phyloP scores from a whole-genome alignment of 805 yeast species.

The Kodamaea lidongshanica region DNA sequence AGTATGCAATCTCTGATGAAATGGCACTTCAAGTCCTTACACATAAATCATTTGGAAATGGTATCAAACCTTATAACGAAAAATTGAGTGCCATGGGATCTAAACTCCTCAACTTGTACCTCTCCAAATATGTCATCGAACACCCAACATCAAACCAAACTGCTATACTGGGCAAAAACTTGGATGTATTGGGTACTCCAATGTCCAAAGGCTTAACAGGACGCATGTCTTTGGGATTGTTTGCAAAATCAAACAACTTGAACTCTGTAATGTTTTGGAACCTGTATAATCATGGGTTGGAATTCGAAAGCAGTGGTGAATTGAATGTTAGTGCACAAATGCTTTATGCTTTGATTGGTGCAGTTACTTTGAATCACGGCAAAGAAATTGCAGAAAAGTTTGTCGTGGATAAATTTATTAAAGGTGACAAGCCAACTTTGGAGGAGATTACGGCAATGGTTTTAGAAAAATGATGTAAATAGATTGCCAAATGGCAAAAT shows the following conservation, averaged over 20 bases:
- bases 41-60: slow-evolving; percentile 93
- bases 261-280: slow-evolving; percentile 62
- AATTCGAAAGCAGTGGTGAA: slow-evolving; percentile 49
- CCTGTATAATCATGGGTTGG: slow-evolving; percentile 44
- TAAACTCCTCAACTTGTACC: slow-evolving; percentile 48
- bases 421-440: slow-evolving; percentile 18
- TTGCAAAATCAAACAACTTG: slow-evolving; percentile 44
- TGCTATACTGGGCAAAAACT: slow-evolving; percentile 43
- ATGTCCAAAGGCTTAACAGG: slow-evolving; percentile 47
- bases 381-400: slow-evolving; percentile 52
- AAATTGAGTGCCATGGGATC: slow-evolving; percentile 69
- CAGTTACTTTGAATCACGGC: slow-evolving; percentile 58
- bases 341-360: slow-evolving; percentile 62
- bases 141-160: slow-evolving; percentile 20
- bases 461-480: too few relatives aligned
- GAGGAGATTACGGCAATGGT: slow-evolving; percentile 31
- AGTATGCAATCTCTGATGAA: slow-evolving; percentile 52
- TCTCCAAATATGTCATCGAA: slow-evolving; percentile 40
- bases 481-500: too few relatives aligned
- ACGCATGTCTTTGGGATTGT: slow-evolving; percentile 44
- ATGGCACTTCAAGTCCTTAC: slow-evolving; percentile 75
- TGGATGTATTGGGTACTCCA: slow-evolving; percentile 56
- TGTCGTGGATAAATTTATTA: slow-evolving; percentile 46
- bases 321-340: slow-evolving; percentile 48
- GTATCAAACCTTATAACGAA: slow-evolving; percentile 83